Base-by-base conservation (phyloP, 441 rosid species). In the Iberis amara region DNA sequence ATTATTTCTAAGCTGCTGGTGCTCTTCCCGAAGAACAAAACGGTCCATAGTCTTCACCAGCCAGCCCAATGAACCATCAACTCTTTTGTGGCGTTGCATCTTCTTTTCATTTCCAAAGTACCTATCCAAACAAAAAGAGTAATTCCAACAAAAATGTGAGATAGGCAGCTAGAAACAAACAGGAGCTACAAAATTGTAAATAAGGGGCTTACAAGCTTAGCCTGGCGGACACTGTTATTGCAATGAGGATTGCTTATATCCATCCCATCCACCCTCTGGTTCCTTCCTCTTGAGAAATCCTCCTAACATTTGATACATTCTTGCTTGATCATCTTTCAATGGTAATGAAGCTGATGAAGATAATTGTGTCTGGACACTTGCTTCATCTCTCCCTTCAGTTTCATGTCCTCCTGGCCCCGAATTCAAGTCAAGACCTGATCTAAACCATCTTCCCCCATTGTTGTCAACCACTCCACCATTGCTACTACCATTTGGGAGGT, bases 221-320 rank as follows among this genome's bases (percentile, higher is more conserved):
- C 15, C 23, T 5, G 6, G 24, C 10, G 32, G 14, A 38, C 42
- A 48, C 52, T 60, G 36, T 35, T 76, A 78, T 64, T 73, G 86
- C 90, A 86, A 80, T 39, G 84, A 66, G 13, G 76, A 59, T 14
- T 79, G 90, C 73, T 65, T 78, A 61, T 74, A 78, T 35, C 78
- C 82, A 64, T 83, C 86, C 86, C 84, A 76, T 49, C 90, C 90
- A 13, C 86, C 84, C 4, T 80, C 90, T 5, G 84, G 86, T 48
- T 83, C 90, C 61, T 78, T 83, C 65, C 84, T 83, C 76, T 73
- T 80, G 24, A 73, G 74, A 61, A 65, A 23, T n/a, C 83, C 75
- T 43, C 84, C 75, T 21, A 71, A 43, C 57, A 71, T 52, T 50
- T 78, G 89, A 69, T 67, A 79, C 54, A 78, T 69, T 70, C 86